Evolutionary conservation across 441 rosid species (phyloP), one percentile per base, ranked within the genome.

Genomic region (Populus hybrid): DNA sequence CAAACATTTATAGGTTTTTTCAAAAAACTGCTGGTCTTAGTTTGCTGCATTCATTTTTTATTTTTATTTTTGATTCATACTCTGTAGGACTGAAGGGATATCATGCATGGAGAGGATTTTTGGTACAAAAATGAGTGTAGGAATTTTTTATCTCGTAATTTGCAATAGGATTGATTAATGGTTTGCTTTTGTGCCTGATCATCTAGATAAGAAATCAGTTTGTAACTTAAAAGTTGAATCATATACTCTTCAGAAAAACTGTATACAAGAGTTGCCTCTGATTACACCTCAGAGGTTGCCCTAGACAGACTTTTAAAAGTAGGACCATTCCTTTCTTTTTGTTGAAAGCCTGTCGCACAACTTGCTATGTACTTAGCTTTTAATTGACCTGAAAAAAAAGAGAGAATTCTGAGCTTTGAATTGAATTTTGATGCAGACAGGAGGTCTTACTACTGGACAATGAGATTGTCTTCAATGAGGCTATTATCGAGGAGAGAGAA

Each of bases 401-500:
- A 53, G 8, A 42, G 35, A 28, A 6, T 11, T n/a, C 61, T 78
- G 71, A 77, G 35, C 70, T 70, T 74, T 53, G 42, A 23, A 20
- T 12, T 70, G 67, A 59, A 70, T 78, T 77, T 75, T 83, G 67
- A 67, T 86, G 85, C 89, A 93, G 99, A 78, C 99, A 93, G 74
- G 95, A 95, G 80, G 93, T 91, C 78, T 36, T 95, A 63, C 83
- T 92, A 67, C 80, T 93, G 85, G 98, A 95, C 85, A 95, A 95
- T 35, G 99, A 95, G 88, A 90, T 95, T 71, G 85, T 89, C 69
- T 95, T 95, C 81, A 93, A 95, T 24, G 99, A 92, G 53, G 98
- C 98, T 50, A 83, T 95, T 38, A 92, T 95, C n/a, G 98, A 95
- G 75, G 99, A 95, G 86, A 90, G 99, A 81, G 98, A 93, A 53